Conservation (phyloP, 2,329 filamentous ascomycete species). For the Pseudocercospora ulei region DNA sequence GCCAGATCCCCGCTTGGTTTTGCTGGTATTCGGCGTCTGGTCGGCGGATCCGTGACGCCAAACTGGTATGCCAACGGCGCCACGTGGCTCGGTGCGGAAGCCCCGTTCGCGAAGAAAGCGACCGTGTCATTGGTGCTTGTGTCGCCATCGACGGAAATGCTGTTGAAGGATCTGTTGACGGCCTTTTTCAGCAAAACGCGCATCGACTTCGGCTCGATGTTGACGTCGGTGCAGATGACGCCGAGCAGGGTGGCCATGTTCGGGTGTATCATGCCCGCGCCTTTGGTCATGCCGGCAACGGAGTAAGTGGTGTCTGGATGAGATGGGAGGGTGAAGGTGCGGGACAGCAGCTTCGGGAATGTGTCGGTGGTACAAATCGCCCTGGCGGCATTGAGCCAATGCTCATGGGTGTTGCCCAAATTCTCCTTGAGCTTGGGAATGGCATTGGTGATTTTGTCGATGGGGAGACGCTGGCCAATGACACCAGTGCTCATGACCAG, state of each 20-base stretch:
- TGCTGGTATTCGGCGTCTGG: not conserved
- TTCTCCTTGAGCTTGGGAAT: slow-evolving; percentile 66
- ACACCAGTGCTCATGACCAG: slow-evolving; percentile 76
- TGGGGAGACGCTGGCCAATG: slow-evolving; percentile 87
- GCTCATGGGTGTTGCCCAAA: slow-evolving; percentile 64
- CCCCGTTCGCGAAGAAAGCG: slow-evolving; percentile 88
- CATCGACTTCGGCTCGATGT: slow-evolving; percentile 59
- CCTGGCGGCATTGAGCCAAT: slow-evolving; percentile 77
- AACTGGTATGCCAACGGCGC: slow-evolving; percentile 7
- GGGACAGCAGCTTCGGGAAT: slow-evolving; percentile 88
- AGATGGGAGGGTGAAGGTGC: slow-evolving; percentile 72
- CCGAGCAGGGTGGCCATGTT: slow-evolving; percentile 96
- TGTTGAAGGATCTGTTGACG: slow-evolving; percentile 82
- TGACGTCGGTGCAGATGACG: slow-evolving; percentile 83
- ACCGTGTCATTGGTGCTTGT: slow-evolving; percentile 97
- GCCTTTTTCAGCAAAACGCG: slow-evolving; percentile 61
- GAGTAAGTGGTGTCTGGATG: slow-evolving; percentile 65
- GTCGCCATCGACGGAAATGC: slow-evolving; percentile 92
- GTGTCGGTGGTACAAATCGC: slow-evolving; percentile 98
- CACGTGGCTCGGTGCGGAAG: slow-evolving; percentile 44
- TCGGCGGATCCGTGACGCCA: not conserved
- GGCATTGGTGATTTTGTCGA: slow-evolving; percentile 74
- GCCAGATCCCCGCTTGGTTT: slow-evolving; percentile 1
- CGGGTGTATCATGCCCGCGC: slow-evolving; percentile 96
- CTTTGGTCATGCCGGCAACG: slow-evolving; percentile 93